Evolutionary conservation across 208 protist genomes (phyloP), one percentile per base, ranked within the genome.

Genomic region (Trypanosoma melophagium): DNA sequence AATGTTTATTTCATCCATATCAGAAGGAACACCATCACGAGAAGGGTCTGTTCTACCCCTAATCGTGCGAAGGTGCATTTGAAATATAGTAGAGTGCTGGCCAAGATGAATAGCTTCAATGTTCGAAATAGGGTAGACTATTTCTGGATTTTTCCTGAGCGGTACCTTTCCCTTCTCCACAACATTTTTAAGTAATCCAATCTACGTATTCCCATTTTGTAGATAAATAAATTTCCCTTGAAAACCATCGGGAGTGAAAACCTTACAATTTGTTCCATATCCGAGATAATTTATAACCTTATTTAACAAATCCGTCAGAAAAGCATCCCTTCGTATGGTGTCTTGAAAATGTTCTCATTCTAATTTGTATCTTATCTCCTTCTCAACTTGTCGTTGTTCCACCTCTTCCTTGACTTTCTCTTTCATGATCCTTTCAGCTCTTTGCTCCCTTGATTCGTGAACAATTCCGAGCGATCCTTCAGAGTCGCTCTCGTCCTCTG

Each of bases 261-360:
- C 19, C 10, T 61, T 62, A 21, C 66, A 41, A 35, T 62, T 62
- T 28, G 60, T 77, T 35, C 71, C 71, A 60, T 71, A 70, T 42
- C 77, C 71, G 17, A 77, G 56, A 70, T 77, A 77, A n/a, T 24
- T 28, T 12, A 78, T 24, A 21, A 78, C 69, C 47, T 78, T 54
- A 25, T 77, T 57, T 45, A 78, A 42, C 14, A 78, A 42, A 25
- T 40, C 21, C 7, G 25, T 16, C 24, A 78, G 52, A 28, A 71
- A 35, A 7, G 45, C n/a, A 45, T 78, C 73, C 45, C 60, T 74
- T 35, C 51, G 17, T 13, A 77, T n/a, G 13, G 70, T 76, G 1
- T 71, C n/a, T 19, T 41, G 41, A 41, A 77, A 71, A 42, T 75
- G 71, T 25, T 55, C 14, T 25, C 45, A 63, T 63, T 78, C 69